Evolutionary conservation across 208 protist genomes (phyloP).

Genomic region (Trypanosoma congolense): DNA sequence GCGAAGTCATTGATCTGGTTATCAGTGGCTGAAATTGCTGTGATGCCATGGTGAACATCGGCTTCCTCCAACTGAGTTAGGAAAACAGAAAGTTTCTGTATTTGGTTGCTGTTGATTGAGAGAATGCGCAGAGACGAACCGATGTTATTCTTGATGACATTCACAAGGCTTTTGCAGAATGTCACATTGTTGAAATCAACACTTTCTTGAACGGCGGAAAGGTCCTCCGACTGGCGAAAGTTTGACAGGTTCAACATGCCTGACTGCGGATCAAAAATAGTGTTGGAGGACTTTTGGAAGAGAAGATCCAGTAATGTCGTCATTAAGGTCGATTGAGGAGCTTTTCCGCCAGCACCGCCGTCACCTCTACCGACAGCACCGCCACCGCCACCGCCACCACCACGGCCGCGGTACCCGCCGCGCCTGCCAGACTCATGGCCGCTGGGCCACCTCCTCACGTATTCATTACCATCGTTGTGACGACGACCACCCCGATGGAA

Average conservation of each 20-base stretch:
- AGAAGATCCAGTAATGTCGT: slow-evolving; percentile 69
- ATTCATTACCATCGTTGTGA: neutral
- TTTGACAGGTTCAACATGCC: slow-evolving; percentile 63
- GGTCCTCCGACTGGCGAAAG: slow-evolving; percentile 48
- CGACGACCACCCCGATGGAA: no score
- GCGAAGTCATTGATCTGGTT: slow-evolving; percentile 59
- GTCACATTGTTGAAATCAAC: slow-evolving; percentile 82
- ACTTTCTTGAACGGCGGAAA: slow-evolving; percentile 49
- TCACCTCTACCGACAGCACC: slow-evolving; percentile 26
- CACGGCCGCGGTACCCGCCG: no score
- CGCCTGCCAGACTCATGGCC: neutral
- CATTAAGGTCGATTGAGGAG: slow-evolving; percentile 50
- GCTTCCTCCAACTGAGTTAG: slow-evolving; percentile 55
- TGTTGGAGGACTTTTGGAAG: slow-evolving; percentile 58
- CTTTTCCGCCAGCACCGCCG: slow-evolving; percentile 18
- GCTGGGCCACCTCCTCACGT: neutral
- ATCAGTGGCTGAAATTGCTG: slow-evolving; percentile 57
- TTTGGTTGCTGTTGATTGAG: slow-evolving; percentile 64
- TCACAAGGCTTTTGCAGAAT: slow-evolving; percentile 69
- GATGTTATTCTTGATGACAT: slow-evolving; percentile 64
- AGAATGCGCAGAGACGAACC: slow-evolving; percentile 52
- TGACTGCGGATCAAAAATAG: slow-evolving; percentile 39
- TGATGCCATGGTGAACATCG: slow-evolving; percentile 60
- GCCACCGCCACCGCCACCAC: neutral
- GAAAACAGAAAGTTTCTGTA: slow-evolving; percentile 50